Percentiles rank a stretch among this genome's conserved stretches.
Evolutionary conservation across 768 basidiomycete species (phyloP).

Genomic region (Boletus pseudopeckii): DNA sequence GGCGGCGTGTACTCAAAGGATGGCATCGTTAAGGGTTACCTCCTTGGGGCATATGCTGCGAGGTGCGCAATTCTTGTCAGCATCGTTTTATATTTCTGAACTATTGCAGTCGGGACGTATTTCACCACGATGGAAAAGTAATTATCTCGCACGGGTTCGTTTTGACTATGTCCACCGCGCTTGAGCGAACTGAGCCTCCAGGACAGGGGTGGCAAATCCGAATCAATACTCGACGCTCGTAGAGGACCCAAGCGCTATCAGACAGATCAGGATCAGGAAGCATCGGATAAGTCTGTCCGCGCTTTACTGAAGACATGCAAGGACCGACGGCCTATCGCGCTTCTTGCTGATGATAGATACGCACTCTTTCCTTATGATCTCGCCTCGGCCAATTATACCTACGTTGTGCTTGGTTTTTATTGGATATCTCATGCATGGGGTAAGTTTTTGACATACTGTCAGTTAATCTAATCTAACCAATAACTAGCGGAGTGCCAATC

Average conservation of each 20-base stretch:
- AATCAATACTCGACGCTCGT: slow-evolving; percentile 44
- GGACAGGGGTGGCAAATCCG: slow-evolving; percentile 64
- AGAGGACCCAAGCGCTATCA: slow-evolving; percentile 39
- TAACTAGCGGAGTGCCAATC: slow-evolving; percentile 57
- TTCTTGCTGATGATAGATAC: slow-evolving; percentile 76
- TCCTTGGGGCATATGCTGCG: slow-evolving; percentile 68
- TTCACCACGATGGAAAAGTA: slow-evolving; percentile 58
- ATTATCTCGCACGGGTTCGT: slow-evolving; percentile 84
- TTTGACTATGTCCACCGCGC: background rate
- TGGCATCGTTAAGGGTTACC: slow-evolving; percentile 67
- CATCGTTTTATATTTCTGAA: slow-evolving; percentile 7
- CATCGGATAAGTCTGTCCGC: slow-evolving; percentile 66
- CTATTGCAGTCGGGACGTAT: slow-evolving; percentile 60
- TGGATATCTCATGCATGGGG: slow-evolving; percentile 62
- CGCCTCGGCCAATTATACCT: slow-evolving; percentile 43
- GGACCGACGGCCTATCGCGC: slow-evolving; percentile 55
- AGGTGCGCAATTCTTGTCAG: slow-evolving; percentile 39
- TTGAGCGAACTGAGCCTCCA: background rate
- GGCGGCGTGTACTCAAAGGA: slow-evolving; percentile 69
- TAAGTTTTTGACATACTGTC: slow-evolving; percentile 3
- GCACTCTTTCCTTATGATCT: slow-evolving; percentile 70
- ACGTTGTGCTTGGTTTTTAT: slow-evolving; percentile 57
- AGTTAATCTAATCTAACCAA: slow-evolving; percentile 15
- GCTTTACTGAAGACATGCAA: slow-evolving; percentile 60
- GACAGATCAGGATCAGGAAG: slow-evolving; percentile 62